These are phyloP conservation scores for Stagonosporopsis cucurbitacearum DNA, from an alignment of 2,329 filamentous ascomycete species.

Conservation along the genomic window DNA sequence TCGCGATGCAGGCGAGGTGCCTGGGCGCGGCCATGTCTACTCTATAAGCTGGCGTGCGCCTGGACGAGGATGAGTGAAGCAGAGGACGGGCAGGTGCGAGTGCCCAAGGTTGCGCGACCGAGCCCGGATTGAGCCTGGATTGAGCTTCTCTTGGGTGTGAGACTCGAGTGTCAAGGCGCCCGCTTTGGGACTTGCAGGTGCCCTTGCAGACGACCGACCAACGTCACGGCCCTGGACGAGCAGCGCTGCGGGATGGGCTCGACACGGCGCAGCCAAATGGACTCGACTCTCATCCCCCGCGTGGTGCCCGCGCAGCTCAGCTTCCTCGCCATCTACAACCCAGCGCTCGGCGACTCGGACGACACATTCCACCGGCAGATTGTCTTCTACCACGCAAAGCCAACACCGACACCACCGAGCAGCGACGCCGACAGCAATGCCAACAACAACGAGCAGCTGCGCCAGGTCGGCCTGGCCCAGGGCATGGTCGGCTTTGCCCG, in stretches of 20 bases:
- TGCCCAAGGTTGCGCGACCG: no score
- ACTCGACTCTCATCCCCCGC: constrained; percentile 32
- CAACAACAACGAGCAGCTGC: constrained; percentile 82
- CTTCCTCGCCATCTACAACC: constrained; percentile 95
- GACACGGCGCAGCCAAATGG: neutral
- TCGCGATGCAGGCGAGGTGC: neutral
- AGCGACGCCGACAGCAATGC: constrained; percentile 55
- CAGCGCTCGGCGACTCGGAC: constrained; percentile 74
- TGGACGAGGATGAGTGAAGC: neutral
- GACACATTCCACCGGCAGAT: constrained; percentile 82
- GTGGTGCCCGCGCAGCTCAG: constrained; percentile 82
- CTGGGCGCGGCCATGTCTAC: no score
- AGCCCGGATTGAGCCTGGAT: neutral
- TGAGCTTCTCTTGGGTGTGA: no score
- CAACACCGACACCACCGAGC: constrained; percentile 32
- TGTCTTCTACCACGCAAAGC: constrained; percentile 82
- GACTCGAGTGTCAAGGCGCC: no score
- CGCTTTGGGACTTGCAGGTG: neutral
- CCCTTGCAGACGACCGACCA: no score
- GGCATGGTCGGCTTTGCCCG: constrained; percentile 92
- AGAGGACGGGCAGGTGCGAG: neutral
- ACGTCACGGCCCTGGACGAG: no score
- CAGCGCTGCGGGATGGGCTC: no score
- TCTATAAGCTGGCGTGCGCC: neutral
- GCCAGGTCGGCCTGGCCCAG: constrained; percentile 94